Evolutionary conservation across 192 early-diverging fungal species (phyloP).

Genomic region (Umbelopsis vinacea): DNA sequence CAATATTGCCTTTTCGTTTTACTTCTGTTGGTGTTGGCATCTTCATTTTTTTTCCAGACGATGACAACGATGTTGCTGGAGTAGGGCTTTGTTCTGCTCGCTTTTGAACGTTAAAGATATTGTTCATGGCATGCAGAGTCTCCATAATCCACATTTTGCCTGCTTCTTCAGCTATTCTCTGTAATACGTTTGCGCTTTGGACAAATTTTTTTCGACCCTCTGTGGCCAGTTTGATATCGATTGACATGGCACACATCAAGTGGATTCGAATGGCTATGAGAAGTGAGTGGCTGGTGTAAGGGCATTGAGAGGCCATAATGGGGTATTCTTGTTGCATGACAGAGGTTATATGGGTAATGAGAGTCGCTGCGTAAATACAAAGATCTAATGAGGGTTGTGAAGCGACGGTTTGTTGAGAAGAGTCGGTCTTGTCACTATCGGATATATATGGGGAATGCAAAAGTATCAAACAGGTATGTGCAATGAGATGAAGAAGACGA

Average conservation of each 20-base stretch:
- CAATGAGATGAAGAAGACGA: neutral
- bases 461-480: slow-evolving; percentile 5
- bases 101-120: neutral
- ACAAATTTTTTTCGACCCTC: neutral
- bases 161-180: neutral
- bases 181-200: slow-evolving; percentile 4
- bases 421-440: slow-evolving; percentile 2
- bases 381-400: slow-evolving; percentile 19
- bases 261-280: slow-evolving; percentile 15
- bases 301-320: slow-evolving; percentile 4
- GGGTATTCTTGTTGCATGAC: slow-evolving; percentile 21
- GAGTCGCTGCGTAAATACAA: slow-evolving; percentile 7
- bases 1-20: neutral
- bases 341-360: slow-evolving; percentile 14
- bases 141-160: slow-evolving; percentile 2
- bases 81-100: neutral
- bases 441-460: slow-evolving; percentile 19
- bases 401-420: neutral
- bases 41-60: neutral
- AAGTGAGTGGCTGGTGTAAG: slow-evolving; percentile 4
- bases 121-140: neutral
- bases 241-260: slow-evolving; percentile 1
- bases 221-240: neutral
- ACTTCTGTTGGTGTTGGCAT: neutral
- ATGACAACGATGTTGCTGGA: no score